Evolutionary conservation across 2,329 filamentous ascomycete species (phyloP).

Genomic region (Trichoderma brevicompactum): DNA sequence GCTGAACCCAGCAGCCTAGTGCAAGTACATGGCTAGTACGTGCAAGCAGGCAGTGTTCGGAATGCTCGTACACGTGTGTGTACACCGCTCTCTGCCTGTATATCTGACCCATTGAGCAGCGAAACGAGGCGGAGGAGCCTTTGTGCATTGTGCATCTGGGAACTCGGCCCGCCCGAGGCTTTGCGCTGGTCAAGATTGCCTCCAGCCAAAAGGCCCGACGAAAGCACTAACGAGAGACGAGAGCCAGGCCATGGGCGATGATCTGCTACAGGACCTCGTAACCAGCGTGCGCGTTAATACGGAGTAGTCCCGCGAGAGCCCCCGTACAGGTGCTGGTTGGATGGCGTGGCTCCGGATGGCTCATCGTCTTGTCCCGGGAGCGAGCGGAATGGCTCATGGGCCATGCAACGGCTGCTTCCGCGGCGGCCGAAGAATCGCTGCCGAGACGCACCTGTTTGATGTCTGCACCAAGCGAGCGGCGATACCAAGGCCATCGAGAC

Average conservation of each 20-base stretch:
- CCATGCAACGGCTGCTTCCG: background rate
- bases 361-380: background rate
- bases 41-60: too few relatives aligned
- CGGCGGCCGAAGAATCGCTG: background rate
- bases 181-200: background rate
- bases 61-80: too few relatives aligned
- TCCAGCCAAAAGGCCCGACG: background rate
- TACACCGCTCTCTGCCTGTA: conserved; percentile 12
- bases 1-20: too few relatives aligned
- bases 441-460: conserved; percentile 6
- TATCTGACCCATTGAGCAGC: background rate
- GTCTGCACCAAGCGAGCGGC: conserved; percentile 7
- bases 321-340: background rate
- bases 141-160: background rate
- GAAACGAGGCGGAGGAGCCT: background rate
- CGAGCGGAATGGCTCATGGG: background rate
- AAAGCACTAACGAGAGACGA: background rate
- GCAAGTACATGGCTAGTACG: too few relatives aligned
- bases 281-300: background rate
- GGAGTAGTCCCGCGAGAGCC: conserved; percentile 6
- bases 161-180: conserved; percentile 3
- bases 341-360: background rate
- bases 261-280: conserved; percentile 3
- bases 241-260: background rate
- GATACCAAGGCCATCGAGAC: background rate